Evolutionary conservation across 805 yeast genomes (phyloP).

Genomic region (Wickerhamomyces ciferrii): DNA sequence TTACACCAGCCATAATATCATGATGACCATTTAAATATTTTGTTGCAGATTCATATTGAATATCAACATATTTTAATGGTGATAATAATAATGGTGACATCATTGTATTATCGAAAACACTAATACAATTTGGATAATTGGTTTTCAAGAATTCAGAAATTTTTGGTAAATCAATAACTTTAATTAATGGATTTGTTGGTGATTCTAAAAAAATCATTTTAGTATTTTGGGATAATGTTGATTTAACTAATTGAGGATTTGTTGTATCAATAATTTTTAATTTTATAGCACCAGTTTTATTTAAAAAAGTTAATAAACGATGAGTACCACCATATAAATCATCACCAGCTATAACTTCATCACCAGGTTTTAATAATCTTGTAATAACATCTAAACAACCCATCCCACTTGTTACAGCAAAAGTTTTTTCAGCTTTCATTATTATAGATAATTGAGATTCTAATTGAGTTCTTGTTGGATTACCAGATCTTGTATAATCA

Average conservation of each 20-base stretch:
- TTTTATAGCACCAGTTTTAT: slow-evolving; percentile 55
- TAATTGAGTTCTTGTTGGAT: slow-evolving; percentile 81
- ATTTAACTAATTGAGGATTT: slow-evolving; percentile 51
- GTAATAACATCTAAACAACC: slow-evolving; percentile 84
- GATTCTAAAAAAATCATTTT: slow-evolving; percentile 80
- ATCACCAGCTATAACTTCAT: slow-evolving; percentile 89
- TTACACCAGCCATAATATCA: slow-evolving; percentile 93
- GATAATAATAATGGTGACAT: slow-evolving; percentile 86
- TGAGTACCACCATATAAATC: slow-evolving; percentile 95
- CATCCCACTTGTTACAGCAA: slow-evolving; percentile 91
- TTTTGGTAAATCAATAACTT: slow-evolving; percentile 73
- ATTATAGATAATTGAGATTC: slow-evolving; percentile 75
- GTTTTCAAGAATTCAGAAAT: slow-evolving; percentile 64
- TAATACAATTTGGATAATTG: slow-evolving; percentile 59
- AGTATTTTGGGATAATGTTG: slow-evolving; percentile 52
- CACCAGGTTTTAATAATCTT: slow-evolving; percentile 71
- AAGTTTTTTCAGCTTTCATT: slow-evolving; percentile 72
- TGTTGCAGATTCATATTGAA: slow-evolving; percentile 91
- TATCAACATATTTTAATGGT: slow-evolving; percentile 82
- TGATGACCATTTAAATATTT: slow-evolving; percentile 93
- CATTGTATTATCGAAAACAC: slow-evolving; percentile 95
- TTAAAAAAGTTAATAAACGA: slow-evolving; percentile 70
- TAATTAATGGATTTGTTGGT: slow-evolving; percentile 91
- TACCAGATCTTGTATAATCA: slow-evolving; percentile 88
- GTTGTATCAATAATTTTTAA: slow-evolving; percentile 84